These are phyloP conservation scores for Malassezia brasiliensis DNA, from an alignment of 1,284 basidiomycete genomes.

Conservation along the genomic window DNA sequence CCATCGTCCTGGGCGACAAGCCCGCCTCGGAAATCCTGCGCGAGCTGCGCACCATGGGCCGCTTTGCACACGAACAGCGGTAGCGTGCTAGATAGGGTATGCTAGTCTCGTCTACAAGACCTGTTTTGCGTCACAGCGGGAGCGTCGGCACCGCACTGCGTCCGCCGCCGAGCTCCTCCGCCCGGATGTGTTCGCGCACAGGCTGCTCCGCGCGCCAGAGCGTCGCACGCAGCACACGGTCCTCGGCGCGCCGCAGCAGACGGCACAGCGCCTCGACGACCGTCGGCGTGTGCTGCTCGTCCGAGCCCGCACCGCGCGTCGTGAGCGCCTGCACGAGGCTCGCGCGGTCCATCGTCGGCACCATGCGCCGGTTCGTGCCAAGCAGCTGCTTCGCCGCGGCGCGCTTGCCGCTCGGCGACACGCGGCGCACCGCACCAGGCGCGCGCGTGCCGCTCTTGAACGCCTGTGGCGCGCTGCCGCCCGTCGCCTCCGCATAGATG, in stretches of 20 bases:
- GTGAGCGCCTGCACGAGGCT: conserved; percentile 16
- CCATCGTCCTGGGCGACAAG: conserved; percentile 16
- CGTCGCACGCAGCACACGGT: conserved; percentile 9
- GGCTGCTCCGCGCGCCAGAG: conserved; percentile 7
- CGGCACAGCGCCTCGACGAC: conserved; percentile 15
- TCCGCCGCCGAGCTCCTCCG: conserved; percentile 17
- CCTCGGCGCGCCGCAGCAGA: conserved; percentile 5
- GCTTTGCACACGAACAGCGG: not conserved
- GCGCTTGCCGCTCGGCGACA: conserved; percentile 34
- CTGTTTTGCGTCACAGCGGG: not conserved
- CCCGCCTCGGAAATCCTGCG: conserved; percentile 3
- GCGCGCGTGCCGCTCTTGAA: not conserved
- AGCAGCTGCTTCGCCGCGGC: conserved; percentile 37
- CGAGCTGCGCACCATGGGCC: conserved; percentile 15
- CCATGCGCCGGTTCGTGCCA: conserved; percentile 23
- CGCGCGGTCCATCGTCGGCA: conserved; percentile 15
- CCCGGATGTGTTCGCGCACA: conserved; percentile 4
- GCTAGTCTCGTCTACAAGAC: not conserved
- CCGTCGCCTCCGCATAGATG: conserved; percentile 23
- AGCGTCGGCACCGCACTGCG: not conserved
- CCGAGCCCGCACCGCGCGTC: not conserved
- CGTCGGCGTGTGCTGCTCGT: conserved; percentile 9
- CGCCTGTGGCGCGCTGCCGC: conserved; percentile 2
- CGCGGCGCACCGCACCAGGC: conserved; percentile 3
- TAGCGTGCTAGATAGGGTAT: not conserved